phyloP scores from a whole-genome alignment of 805 yeast species.

The Hemisphaericaspora nanyangensis region DNA sequence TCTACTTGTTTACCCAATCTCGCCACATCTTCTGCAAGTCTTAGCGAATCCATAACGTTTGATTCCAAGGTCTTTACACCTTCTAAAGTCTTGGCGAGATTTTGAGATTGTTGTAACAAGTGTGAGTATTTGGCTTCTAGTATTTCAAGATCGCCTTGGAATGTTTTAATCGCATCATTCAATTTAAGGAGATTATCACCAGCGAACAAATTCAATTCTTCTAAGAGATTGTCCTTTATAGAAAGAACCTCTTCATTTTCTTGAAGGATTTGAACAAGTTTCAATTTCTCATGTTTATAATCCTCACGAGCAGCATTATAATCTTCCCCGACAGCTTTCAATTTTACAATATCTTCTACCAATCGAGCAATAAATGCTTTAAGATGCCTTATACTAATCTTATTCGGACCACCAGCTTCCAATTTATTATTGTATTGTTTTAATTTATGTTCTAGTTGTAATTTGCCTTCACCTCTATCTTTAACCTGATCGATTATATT shows the following conservation, averaged over 20 bases:
- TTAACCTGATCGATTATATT: constrained; percentile 27
- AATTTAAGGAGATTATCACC: constrained; percentile 58
- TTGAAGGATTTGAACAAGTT: constrained; percentile 44
- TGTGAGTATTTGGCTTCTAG: constrained; percentile 22
- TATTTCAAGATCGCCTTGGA: constrained; percentile 46
- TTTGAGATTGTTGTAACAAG: constrained; percentile 44
- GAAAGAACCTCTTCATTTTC: not conserved
- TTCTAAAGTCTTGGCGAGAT: constrained; percentile 51
- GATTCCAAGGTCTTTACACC: constrained; percentile 40
- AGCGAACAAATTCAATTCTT: constrained; percentile 55
- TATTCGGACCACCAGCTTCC: constrained; percentile 16
- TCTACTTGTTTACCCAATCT: constrained; percentile 26
- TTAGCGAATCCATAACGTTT: constrained; percentile 35
- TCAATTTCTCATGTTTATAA: constrained; percentile 64
- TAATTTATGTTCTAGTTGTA: not conserved
- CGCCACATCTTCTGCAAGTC: constrained; percentile 49
- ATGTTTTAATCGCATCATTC: constrained; percentile 26
- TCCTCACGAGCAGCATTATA: constrained; percentile 57
- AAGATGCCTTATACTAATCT: constrained; percentile 35
- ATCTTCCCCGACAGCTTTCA: constrained; percentile 60
- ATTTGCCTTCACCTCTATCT: constrained; percentile 5
- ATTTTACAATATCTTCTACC: constrained; percentile 57
- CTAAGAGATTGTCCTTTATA: constrained; percentile 49
- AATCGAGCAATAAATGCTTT: constrained; percentile 48
- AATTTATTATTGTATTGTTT: not conserved